These are phyloP conservation scores for Pisolithus orientalis DNA, from an alignment of 768 basidiomycete species.

Conservation along the genomic window DNA sequence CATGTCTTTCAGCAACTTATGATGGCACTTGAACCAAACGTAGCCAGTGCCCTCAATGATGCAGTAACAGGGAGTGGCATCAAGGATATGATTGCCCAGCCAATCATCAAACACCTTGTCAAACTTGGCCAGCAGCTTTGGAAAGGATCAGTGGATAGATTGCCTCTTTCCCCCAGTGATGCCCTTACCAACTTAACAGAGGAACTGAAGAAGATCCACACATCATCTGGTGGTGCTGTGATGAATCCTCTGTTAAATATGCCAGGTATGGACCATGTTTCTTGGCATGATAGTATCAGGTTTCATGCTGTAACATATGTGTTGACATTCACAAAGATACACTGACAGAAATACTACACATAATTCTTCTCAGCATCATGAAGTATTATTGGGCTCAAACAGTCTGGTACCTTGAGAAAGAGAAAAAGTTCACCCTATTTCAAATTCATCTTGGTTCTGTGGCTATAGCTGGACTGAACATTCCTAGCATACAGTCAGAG, in stretches of 20 bases:
- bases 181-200: not conserved
- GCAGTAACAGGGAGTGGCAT: not conserved
- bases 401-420: conserved; percentile 17
- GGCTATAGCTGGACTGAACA: conserved; percentile 18
- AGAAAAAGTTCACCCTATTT: conserved; percentile 12
- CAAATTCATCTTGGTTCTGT: conserved; percentile 21
- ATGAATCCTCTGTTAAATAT: not conserved
- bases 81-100: not conserved
- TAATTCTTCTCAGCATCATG: conserved; percentile 26
- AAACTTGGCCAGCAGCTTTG: not conserved
- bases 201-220: not conserved
- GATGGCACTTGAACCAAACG: not conserved
- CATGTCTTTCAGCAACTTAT: not conserved
- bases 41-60: not conserved
- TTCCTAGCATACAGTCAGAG: conserved; percentile 17
- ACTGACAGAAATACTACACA: conserved; percentile 29
- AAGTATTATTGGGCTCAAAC: conserved; percentile 31
- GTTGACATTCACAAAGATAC: conserved; percentile 27
- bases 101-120: not conserved
- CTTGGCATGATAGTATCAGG: not conserved
- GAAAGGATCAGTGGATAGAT: not conserved
- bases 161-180: not conserved
- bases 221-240: not conserved
- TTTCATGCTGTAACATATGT: conserved; percentile 12
- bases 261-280: not conserved